Base-by-base conservation (phyloP, 306 rosid species). In the Sicyos edulis region DNA sequence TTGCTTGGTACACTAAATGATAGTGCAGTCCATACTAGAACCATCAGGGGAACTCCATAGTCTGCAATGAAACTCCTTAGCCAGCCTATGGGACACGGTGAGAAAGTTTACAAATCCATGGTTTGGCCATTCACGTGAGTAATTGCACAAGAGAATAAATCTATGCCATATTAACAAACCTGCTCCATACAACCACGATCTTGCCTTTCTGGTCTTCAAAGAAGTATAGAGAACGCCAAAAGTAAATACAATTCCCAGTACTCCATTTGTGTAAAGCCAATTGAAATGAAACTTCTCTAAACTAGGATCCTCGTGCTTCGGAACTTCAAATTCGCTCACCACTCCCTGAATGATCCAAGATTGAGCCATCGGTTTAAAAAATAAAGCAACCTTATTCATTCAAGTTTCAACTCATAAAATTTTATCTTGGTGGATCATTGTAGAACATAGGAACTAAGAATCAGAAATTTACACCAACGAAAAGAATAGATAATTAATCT, bases 31-130 rank as follows among this genome's bases (percentile, higher is more conserved):
- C 98, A 92, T 74, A 80, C 63, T 17, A 92, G 50, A 34, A 92
- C 91, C 92, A 92, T 86, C 9, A 88, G 78, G 47, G 98, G 96
- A 67, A 90, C 98, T 11, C 96, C 96, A 47, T 92, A 90, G 70
- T 90, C 91, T 59, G 98, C 96, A 32, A 81, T 62, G 77, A 88
- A 85, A 77, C 90, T 80, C 83, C 98, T 85, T 12, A 90, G n/a
- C 84, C 86, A 83, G 5, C 87, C 96, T 92, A 83, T 12, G 67
- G 42, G 58, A 70, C 67, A 67, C 63, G 32, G 50, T 56, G 75
- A 55, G 29, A 71, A 8, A 13, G 24, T 34, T 24, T 75, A 29
- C 59, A 52, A 66, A 65, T 78, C 50, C 20, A n/a, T 40, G 17
- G 56, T 51, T 67, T 45, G 21, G 20, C 40, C 20, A 13, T 45